Evolutionary conservation across 2,329 filamentous ascomycete species (phyloP).

Genomic region (Alternaria atra): DNA sequence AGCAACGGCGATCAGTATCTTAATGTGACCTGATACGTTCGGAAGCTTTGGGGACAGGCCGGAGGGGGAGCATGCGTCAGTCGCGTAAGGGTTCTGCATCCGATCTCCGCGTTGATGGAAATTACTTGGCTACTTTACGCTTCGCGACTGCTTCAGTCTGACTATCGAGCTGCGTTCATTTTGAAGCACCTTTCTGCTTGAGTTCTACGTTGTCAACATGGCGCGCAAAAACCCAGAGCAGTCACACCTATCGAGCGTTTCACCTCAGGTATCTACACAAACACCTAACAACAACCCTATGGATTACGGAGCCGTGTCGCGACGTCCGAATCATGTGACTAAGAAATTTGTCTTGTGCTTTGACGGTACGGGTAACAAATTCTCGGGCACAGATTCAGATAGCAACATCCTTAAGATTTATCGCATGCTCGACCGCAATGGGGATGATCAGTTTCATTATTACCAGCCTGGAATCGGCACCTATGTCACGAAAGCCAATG

Average conservation of each 20-base stretch:
- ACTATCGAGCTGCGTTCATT: neutral
- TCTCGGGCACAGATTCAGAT: conserved; percentile 52
- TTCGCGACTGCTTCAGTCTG: conserved; percentile 4
- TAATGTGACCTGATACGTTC: conserved; percentile 3
- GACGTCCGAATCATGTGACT: conserved; percentile 39
- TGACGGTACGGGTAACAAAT: conserved; percentile 56
- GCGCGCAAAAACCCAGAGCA: conserved; percentile 12
- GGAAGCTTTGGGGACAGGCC: neutral
- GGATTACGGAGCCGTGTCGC: conserved; percentile 20
- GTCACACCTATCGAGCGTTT: conserved; percentile 2
- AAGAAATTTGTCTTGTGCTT: conserved; percentile 68
- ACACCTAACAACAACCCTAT: conserved; percentile 20
- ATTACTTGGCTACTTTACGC: conserved; percentile 10
- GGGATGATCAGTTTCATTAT: conserved; percentile 63
- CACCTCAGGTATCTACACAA: conserved; percentile 15
- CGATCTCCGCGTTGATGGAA: neutral
- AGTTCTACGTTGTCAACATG: conserved; percentile 12
- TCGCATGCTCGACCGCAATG: conserved; percentile 71
- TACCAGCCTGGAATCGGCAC: conserved; percentile 71
- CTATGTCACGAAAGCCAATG: conserved; percentile 64
- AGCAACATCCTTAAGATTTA: conserved; percentile 72
- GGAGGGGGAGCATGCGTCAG: neutral
- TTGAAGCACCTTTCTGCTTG: neutral
- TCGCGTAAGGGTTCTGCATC: neutral
- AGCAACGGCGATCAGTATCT: conserved; percentile 9